A percentile compares a stretch with the other conserved stretches of the same genome.
These are phyloP conservation scores for Lasiosphaeria miniovina DNA, from an alignment of 495 filamentous ascomycete species.

Conservation along the genomic window DNA sequence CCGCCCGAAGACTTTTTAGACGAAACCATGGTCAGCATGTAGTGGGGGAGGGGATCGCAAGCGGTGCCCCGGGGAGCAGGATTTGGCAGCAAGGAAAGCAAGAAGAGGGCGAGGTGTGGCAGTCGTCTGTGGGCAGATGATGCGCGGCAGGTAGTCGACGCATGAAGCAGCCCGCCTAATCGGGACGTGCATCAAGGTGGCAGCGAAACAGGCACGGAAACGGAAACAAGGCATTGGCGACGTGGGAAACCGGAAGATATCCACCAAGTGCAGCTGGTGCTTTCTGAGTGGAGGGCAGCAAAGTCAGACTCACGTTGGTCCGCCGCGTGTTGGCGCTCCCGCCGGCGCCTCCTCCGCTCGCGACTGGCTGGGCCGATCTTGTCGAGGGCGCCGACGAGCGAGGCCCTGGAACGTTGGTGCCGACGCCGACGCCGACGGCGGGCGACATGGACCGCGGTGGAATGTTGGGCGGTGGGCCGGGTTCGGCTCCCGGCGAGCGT, in stretches of 20 bases:
- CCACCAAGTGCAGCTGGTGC: too few relatives aligned
- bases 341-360: slow-evolving; percentile 18
- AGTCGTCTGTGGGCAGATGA: background rate
- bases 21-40: slow-evolving; percentile 21
- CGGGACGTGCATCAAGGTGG: slow-evolving; percentile 22
- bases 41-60: background rate
- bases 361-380: slow-evolving; percentile 22
- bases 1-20: slow-evolving; percentile 41
- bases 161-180: slow-evolving; percentile 20
- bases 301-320: slow-evolving; percentile 44
- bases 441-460: slow-evolving; percentile 43
- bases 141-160: slow-evolving; percentile 4
- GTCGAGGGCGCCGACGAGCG: slow-evolving; percentile 43
- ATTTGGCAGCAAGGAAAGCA: background rate
- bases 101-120: background rate
- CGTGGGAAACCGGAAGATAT: slow-evolving; percentile 13
- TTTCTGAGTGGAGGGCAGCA: background rate
- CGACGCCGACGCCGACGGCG: slow-evolving; percentile 29
- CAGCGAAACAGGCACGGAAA: slow-evolving; percentile 5
- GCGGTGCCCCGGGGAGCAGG: background rate
- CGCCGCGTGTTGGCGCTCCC: slow-evolving; percentile 41
- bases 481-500: slow-evolving; percentile 49
- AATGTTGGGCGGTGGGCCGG: slow-evolving; percentile 40
- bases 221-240: background rate
- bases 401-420: slow-evolving; percentile 38